phyloP scores from a whole-genome alignment of 352 stramenopile genomes.

The Phytopythium boreale region DNA sequence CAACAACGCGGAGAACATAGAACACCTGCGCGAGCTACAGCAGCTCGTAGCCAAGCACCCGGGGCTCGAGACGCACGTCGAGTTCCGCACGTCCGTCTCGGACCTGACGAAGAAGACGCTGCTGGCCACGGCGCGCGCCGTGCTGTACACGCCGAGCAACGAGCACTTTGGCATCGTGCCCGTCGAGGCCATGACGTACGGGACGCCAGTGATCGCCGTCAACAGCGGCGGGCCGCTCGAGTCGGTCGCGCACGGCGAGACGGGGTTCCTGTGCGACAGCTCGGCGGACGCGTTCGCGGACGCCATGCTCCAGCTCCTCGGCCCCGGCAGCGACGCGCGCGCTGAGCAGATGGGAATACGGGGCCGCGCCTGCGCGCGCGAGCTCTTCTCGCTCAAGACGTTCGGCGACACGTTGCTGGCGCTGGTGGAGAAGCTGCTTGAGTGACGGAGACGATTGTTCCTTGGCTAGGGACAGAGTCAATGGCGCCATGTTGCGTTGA shows the following conservation, averaged over 20 bases:
- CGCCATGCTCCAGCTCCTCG: constrained; percentile 62
- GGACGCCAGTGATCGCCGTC: constrained; percentile 93
- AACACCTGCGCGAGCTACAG: constrained; percentile 91
- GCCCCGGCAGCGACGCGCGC: constrained; percentile 16
- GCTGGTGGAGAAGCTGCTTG: constrained; percentile 40
- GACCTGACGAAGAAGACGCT: constrained; percentile 87
- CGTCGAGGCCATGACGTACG: constrained; percentile 96
- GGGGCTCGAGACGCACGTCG: constrained; percentile 58
- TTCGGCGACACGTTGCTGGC: constrained; percentile 63
- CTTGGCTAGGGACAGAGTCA: background rate
- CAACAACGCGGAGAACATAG: constrained; percentile 95
- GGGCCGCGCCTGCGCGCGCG: constrained; percentile 47
- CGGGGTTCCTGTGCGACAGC: constrained; percentile 77
- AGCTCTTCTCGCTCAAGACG: constrained; percentile 70
- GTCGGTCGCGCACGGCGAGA: constrained; percentile 90
- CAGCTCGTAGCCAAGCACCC: constrained; percentile 51
- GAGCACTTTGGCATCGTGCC: constrained; percentile 99
- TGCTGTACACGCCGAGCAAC: constrained; percentile 96
- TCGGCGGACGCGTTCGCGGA: constrained; percentile 53
- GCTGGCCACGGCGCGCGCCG: constrained; percentile 76
- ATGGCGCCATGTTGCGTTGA: background rate
- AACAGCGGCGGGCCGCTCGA: constrained; percentile 95
- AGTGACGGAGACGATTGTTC: background rate
- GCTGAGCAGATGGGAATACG: constrained; percentile 46
- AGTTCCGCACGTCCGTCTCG: constrained; percentile 88